Percentiles rank a stretch among this genome's conserved stretches.
Conservation (phyloP, 75 land plant genomes). For the Selaginella moellendorffii region DNA sequence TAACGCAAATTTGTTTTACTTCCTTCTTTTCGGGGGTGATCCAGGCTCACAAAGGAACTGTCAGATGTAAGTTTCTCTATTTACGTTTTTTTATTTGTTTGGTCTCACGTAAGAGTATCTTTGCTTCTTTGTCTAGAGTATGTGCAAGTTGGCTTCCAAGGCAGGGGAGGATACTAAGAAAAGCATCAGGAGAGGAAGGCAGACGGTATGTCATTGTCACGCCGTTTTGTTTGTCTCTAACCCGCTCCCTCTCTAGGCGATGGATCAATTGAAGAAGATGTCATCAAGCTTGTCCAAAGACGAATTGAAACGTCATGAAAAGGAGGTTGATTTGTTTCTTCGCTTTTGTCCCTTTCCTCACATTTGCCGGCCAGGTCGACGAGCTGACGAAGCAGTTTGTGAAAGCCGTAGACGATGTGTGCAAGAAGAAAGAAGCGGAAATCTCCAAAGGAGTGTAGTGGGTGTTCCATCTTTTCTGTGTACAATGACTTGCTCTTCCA, state of each 20-base stretch:
- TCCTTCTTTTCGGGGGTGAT: conserved; percentile 2
- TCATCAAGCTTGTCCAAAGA: conserved; percentile 54
- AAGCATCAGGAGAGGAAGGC: conserved; percentile 88
- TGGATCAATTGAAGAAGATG: conserved; percentile 63
- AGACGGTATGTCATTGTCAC: conserved; percentile 37
- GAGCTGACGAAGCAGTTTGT: conserved; percentile 81
- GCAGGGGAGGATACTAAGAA: conserved; percentile 74
- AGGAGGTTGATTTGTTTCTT: conserved; percentile 69
- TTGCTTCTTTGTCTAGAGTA: conserved; percentile 36
- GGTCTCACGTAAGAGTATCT: background rate
- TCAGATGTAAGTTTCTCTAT: conserved; percentile 35
- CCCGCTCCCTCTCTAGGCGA: too few species aligned
- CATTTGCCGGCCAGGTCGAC: conserved; percentile 41
- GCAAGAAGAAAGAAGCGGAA: conserved; percentile 92
- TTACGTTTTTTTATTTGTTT: background rate
- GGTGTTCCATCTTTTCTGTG: too few species aligned
- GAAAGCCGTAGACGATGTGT: conserved; percentile 83
- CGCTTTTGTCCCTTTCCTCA: background rate
- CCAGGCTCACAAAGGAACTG: conserved; percentile 82
- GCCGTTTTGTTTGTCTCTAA: background rate
- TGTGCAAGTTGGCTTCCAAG: conserved; percentile 62
- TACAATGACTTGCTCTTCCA: too few species aligned
- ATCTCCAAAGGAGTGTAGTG: conserved; percentile 15
- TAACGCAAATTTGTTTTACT: background rate
- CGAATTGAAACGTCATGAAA: conserved; percentile 67